Evolutionary conservation across 2,329 filamentous ascomycete genomes (phyloP), one percentile per base, ranked within the genome.

Genomic region (Pseudogymnoascus sp.): DNA sequence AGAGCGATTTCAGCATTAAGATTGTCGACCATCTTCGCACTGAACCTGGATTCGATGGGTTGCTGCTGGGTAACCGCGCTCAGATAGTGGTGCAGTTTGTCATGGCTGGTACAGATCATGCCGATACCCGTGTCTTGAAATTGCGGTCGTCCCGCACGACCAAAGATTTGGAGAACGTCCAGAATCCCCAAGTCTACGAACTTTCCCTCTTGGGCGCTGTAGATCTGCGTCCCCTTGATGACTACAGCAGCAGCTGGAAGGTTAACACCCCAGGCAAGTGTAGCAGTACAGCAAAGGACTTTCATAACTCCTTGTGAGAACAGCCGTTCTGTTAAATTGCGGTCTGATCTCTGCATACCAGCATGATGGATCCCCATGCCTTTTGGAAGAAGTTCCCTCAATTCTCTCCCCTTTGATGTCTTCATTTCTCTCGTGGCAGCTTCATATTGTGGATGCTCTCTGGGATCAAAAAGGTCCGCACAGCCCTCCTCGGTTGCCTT

Each of bases 111-210:
- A 70, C 92, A 95, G 67, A 99, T 99, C 80, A 97, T 97, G 66
- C 95, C 95, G 68, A 97, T 96, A 80, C 94, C 94, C 37, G 89
- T 94, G 71, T 97, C 94, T 72, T 97, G 92, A 69, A 97, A 99
- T 72, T 99, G 94, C 41, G 95, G 94, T 74, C 94, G 89, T 80
- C 94, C 94, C 64, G 94, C 95, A 82, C 94, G 92, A 79, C 94
- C 94, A 72, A 99, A 99, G 64, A 99, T 99, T 73, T 99, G 94
- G 62, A 99, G 80, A 14, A 99, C 94, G 73, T 99, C 94, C 2
- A 99, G 82, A 67, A 99, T 99, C 2, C 94, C 93, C 4, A 99
- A 81, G 71, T 99, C 94, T 19, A 97, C 89, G 69, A 97, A 97
- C 75, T 96, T 96, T 75, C 94, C 94, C 61, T 96, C 93, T 73